Percentiles rank a stretch among this genome's conserved stretches.
Conservation (phyloP, 1,139 yeast species). For the Yamadazyma siamensis region DNA sequence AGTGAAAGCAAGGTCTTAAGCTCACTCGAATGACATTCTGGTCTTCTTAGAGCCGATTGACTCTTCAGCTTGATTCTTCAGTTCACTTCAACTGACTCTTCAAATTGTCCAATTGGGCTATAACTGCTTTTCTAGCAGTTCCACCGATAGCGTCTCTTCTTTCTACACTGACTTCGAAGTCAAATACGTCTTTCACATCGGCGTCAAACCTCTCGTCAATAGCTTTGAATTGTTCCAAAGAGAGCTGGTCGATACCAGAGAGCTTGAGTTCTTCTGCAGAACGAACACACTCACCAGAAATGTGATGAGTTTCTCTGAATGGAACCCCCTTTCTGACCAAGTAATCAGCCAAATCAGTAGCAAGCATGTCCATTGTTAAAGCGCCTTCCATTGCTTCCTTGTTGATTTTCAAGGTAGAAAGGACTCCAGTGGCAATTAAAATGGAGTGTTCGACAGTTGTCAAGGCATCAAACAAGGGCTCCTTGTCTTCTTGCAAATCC, state of each 20-base stretch:
- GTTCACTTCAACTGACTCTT: conserved; percentile 9
- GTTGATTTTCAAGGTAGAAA: conserved; percentile 76
- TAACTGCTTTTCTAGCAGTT: conserved; percentile 87
- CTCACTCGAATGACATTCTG: no score
- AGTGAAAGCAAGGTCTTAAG: no score
- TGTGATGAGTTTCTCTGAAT: conserved; percentile 97
- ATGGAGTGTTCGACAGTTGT: conserved; percentile 91
- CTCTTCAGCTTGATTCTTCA: no score
- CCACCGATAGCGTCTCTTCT: conserved; percentile 97
- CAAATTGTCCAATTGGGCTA: conserved; percentile 60
- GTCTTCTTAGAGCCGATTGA: no score
- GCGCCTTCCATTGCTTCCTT: conserved; percentile 78
- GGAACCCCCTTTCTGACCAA: conserved; percentile 97
- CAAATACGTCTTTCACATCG: conserved; percentile 80
- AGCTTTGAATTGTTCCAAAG: conserved; percentile 69
- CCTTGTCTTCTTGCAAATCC: conserved; percentile 98
- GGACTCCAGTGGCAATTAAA: conserved; percentile 91
- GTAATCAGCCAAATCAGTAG: conserved; percentile 97
- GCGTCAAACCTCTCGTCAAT: conserved; percentile 78
- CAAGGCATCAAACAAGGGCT: conserved; percentile 89
- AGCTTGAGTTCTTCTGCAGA: conserved; percentile 74
- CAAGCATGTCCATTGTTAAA: conserved; percentile 97
- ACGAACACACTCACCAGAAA: conserved; percentile 96
- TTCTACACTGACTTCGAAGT: conserved; percentile 93
- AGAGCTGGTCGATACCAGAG: conserved; percentile 77